A percentile compares a stretch with the other conserved stretches of the same genome.
Evolutionary conservation across 1,284 basidiomycete genomes (phyloP).

Genomic region (Boletus subluridellus): DNA sequence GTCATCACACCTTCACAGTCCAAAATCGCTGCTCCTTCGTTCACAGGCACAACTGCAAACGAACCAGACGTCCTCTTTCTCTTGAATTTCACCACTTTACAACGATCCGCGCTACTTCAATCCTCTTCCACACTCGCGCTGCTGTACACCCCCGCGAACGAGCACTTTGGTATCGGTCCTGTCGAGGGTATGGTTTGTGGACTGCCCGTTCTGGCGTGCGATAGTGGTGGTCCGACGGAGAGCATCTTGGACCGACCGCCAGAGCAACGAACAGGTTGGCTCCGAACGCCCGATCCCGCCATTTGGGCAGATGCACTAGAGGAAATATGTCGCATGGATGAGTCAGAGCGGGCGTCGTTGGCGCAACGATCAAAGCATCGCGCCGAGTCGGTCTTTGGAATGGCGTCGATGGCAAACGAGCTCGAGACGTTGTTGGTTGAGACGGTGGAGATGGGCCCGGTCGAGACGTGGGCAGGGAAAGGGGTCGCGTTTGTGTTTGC

Average conservation of each 20-base stretch:
- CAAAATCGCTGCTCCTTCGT: conserved; percentile 37
- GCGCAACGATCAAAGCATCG: conserved; percentile 54
- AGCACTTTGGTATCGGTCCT: conserved; percentile 97
- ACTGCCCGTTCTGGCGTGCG: conserved; percentile 83
- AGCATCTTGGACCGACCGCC: conserved; percentile 64
- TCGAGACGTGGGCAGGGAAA: conserved; percentile 25
- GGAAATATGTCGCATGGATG: conserved; percentile 55
- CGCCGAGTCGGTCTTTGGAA: conserved; percentile 56
- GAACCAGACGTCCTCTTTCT: conserved; percentile 75
- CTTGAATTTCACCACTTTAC: conserved; percentile 79
- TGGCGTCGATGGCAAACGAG: conserved; percentile 63
- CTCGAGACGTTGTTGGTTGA: conserved; percentile 57
- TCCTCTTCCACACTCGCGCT: conserved; percentile 66
- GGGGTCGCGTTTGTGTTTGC: conserved; percentile 21
- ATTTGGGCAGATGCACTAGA: conserved; percentile 69
- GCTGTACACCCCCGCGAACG: conserved; percentile 92
- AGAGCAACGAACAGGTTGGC: conserved; percentile 54
- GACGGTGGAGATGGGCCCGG: conserved; percentile 50
- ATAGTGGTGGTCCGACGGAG: conserved; percentile 91
- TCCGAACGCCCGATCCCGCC: conserved; percentile 57
- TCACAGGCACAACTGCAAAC: conserved; percentile 31
- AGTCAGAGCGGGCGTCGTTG: conserved; percentile 48
- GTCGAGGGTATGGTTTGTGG: conserved; percentile 94
- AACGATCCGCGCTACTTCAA: conserved; percentile 74
- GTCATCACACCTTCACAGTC: conserved; percentile 46